These are phyloP conservation scores for Aureobasidium sp. DNA, from an alignment of 2,329 filamentous ascomycete genomes.

Conservation along the genomic window DNA sequence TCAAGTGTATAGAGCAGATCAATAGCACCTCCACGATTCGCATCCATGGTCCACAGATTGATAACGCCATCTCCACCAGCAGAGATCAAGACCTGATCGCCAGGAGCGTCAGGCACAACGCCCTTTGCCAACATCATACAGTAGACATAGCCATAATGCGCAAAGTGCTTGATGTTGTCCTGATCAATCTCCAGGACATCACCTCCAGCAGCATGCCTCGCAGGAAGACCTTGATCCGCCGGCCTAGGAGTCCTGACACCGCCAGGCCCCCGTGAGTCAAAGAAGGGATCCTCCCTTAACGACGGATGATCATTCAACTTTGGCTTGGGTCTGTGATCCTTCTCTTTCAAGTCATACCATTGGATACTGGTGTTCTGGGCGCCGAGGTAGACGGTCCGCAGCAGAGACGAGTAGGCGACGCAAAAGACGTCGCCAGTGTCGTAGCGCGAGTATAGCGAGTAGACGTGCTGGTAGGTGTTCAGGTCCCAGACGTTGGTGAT, in stretches of 20 bases:
- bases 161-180: slow-evolving; percentile 76
- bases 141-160: slow-evolving; percentile 92
- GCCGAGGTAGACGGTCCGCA: slow-evolving; percentile 81
- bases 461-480: slow-evolving; percentile 64
- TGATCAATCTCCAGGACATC: slow-evolving; percentile 73
- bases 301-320: slow-evolving; percentile 65
- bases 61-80: slow-evolving; percentile 91
- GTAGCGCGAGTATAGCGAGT: slow-evolving; percentile 87
- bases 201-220: slow-evolving; percentile 48
- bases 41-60: slow-evolving; percentile 79
- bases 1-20: slow-evolving; percentile 62
- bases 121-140: slow-evolving; percentile 85
- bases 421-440: slow-evolving; percentile 96
- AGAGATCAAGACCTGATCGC: slow-evolving; percentile 75
- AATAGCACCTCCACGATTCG: slow-evolving; percentile 54
- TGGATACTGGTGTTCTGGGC: slow-evolving; percentile 93
- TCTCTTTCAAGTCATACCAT: slow-evolving; percentile 73
- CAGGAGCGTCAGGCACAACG: slow-evolving; percentile 60
- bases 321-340: slow-evolving; percentile 51
- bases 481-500: slow-evolving; percentile 93
- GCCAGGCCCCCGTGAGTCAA: slow-evolving; percentile 81
- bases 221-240: slow-evolving; percentile 47
- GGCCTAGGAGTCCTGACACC: slow-evolving; percentile 71
- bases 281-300: slow-evolving; percentile 77
- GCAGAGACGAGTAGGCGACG: slow-evolving; percentile 73